Percentiles rank a stretch among this genome's conserved stretches.
Conservation (phyloP, 1,284 basidiomycete genomes). For the Leccinum griseonigrum region DNA sequence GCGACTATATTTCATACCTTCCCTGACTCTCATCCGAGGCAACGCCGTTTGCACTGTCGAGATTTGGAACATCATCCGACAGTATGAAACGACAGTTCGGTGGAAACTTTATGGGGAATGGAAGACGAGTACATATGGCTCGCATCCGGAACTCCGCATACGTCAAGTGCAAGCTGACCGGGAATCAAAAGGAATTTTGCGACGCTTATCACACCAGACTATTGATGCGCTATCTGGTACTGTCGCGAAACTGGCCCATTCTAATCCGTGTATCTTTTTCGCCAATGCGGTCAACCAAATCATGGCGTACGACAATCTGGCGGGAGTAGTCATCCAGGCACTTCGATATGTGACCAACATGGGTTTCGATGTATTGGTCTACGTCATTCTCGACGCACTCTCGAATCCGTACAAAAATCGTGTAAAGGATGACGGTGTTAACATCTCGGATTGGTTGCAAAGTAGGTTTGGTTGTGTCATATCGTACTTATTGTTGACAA, state of each 20-base stretch:
- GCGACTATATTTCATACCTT: conserved; percentile 82
- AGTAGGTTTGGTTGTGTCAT: conserved; percentile 52
- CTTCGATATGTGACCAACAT: conserved; percentile 87
- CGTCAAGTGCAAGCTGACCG: conserved; percentile 71
- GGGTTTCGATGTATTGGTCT: conserved; percentile 93
- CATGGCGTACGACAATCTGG: conserved; percentile 96
- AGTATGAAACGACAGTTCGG: conserved; percentile 76
- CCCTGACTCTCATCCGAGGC: conserved; percentile 80
- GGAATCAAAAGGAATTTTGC: conserved; percentile 78
- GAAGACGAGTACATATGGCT: conserved; percentile 72
- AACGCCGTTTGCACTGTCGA: conserved; percentile 87
- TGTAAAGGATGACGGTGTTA: conserved; percentile 91
- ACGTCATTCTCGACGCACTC: conserved; percentile 84
- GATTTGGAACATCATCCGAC: conserved; percentile 82
- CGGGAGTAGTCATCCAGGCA: conserved; percentile 88
- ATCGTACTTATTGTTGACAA: conserved; percentile 13
- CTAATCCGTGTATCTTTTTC: conserved; percentile 93
- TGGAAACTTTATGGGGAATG: conserved; percentile 96
- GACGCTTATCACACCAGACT: conserved; percentile 80
- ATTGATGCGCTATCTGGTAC: conserved; percentile 82
- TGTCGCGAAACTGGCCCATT: conserved; percentile 93
- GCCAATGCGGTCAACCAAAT: conserved; percentile 89
- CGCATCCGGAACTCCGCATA: conserved; percentile 71
- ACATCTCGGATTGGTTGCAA: conserved; percentile 91
- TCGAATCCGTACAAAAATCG: conserved; percentile 83